Conservation (phyloP, 202 grass and related monocot species). For the Brachypodium distachyon region DNA sequence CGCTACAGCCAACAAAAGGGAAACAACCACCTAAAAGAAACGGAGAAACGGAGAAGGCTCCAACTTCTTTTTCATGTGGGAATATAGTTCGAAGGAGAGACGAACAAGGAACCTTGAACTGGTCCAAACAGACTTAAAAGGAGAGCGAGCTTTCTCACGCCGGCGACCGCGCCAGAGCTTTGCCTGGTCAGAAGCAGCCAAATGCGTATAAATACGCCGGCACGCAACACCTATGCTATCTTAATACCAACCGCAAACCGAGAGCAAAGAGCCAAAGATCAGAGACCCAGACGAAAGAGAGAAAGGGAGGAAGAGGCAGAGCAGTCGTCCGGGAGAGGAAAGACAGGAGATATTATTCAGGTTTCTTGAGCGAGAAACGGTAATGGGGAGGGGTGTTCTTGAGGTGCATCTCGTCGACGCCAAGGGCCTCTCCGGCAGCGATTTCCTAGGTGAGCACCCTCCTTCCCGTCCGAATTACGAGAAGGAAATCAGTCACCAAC, state of each 20-base stretch:
- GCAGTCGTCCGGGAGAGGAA: background rate
- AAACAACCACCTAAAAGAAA: too few relatives aligned
- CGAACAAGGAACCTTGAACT: background rate
- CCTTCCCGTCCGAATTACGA: background rate
- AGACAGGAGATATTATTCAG: background rate
- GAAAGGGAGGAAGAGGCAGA: background rate
- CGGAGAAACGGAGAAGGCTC: background rate
- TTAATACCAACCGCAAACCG: background rate
- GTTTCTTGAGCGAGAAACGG: background rate
- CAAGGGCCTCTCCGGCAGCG: conserved; percentile 52
- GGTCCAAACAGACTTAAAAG: background rate
- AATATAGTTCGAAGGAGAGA: background rate
- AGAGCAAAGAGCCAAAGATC: background rate
- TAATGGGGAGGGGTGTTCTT: conserved; percentile 63
- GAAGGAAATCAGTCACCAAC: background rate
- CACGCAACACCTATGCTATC: background rate
- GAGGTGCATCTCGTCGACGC: conserved; percentile 71
- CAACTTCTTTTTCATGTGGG: background rate
- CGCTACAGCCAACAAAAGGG: too few relatives aligned
- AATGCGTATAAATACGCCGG: background rate
- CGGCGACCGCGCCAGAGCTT: background rate
- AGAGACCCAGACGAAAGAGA: background rate
- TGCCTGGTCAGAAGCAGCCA: background rate
- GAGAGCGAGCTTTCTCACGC: background rate
- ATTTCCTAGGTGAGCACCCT: conserved; percentile 56